Evolutionary conservation across 1,284 basidiomycete species (phyloP), one percentile per base, ranked within the genome.

Genomic region (Puccinia coronata): DNA sequence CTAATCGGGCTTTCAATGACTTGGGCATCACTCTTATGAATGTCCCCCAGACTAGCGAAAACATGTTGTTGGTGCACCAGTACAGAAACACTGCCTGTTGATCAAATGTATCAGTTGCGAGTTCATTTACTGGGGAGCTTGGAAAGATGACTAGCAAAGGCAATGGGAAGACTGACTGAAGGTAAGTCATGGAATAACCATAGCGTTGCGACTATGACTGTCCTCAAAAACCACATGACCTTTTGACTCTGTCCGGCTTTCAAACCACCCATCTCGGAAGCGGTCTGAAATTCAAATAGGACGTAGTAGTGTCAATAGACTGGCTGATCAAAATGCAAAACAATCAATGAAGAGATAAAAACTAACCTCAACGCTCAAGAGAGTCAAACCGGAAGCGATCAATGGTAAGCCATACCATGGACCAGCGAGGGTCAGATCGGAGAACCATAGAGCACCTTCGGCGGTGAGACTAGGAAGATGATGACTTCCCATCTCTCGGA

Each of bases 401-500:
- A 77, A 53, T 6, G 75, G 75, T 67, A 77, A 67, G 28, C 75
- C 75, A 51, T 77, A 77, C 75, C 75, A 77, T 28, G 75, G 75
- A 49, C 75, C 75, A 18, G 59, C 59, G 12, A 51, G 39, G 36
- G 75, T 67, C 39, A 77, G 49, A 53, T 77, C 75, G 43, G 51
- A 49, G 47, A 77, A 77, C 75, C 75, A 77, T 23, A 77, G 75
- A 4, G 75, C 61, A 51, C 75, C 75, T 67, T 77, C 75, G 36
- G 59, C 34, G 0, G 75, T 77, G 11, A 77, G 36, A 53, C 59
- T 65, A 34, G 61, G 61, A 14, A 77, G 51, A 49, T 67, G 75
- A 34, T 77, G 75, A 28, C 28, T 65, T 18, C 75, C 75, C 59
- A 77, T 47, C 47, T 77, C 75, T 39, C 75, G 61, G 23, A 77